A percentile compares a stretch with the other conserved stretches of the same genome.
phyloP scores from a whole-genome alignment of 495 filamentous ascomycete species.

The Lasiosphaeria miniovina region DNA sequence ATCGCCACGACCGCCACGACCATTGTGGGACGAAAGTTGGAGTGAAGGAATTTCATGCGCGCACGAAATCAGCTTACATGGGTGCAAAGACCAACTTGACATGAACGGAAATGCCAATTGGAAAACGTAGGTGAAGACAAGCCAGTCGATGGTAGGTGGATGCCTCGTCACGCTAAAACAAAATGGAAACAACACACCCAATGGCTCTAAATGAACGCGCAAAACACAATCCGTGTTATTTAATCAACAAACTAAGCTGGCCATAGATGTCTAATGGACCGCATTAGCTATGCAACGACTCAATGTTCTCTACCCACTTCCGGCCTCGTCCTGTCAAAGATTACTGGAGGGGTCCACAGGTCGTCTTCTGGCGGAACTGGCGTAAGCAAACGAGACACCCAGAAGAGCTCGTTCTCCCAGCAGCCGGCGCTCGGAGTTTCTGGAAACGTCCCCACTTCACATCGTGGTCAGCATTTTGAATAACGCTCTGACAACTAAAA shows the following conservation, averaged over 20 bases:
- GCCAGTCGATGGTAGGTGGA: too few relatives aligned
- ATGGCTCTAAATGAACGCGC: too few relatives aligned
- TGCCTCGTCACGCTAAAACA: too few relatives aligned
- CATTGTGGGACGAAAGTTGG: too few relatives aligned
- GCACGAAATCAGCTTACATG: too few relatives aligned
- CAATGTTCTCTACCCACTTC: slow-evolving; percentile 21
- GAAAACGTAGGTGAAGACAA: too few relatives aligned
- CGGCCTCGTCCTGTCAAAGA: slow-evolving; percentile 19
- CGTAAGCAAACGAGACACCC: slow-evolving; percentile 29
- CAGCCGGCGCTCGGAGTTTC: slow-evolving; percentile 17
- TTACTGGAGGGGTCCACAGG: slow-evolving; percentile 22
- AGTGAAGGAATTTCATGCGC: too few relatives aligned
- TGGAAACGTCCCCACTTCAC: slow-evolving; percentile 19
- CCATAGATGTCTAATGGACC: not conserved
- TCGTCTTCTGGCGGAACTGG: slow-evolving; percentile 5
- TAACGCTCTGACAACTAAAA: not conserved
- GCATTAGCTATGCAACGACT: slow-evolving; percentile 5
- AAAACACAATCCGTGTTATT: too few relatives aligned
- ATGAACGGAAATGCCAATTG: too few relatives aligned
- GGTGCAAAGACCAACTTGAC: too few relatives aligned
- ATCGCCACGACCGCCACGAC: too few relatives aligned
- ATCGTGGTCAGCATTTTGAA: not conserved
- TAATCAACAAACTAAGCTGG: not conserved
- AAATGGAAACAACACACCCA: too few relatives aligned
- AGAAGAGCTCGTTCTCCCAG: slow-evolving; percentile 31